Evolutionary conservation across 179 eudicot genomes (phyloP), one percentile per base, ranked within the genome.

Genomic region (Kewa caespitosa): DNA sequence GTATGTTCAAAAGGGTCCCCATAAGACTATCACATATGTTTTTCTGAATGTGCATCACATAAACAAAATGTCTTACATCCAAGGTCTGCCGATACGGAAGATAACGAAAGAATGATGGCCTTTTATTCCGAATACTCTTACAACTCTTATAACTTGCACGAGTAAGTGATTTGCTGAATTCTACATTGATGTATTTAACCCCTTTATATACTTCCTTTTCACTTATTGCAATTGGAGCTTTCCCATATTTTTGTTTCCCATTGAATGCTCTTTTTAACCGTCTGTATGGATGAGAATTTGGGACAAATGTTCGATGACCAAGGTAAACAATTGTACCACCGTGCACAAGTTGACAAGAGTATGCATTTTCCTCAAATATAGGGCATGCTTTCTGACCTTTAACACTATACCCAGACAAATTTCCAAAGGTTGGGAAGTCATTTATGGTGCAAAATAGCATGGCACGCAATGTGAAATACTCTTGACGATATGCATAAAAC

Each of bases 31-130:
- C 66, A 39, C 8, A 13, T 2, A 72, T 17, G 37, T 76, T 76
- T 69, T 76, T 76, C 39, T 67, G 50, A 0, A 76, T 15, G 28
- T 76, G 72, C 52, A 66, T 76, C 12, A 66, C 33, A 67, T 52
- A 50, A 15, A 67, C 22, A 28, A 36, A 34, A 52, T 72, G 75
- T 25, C 66, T 37, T 6, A 52, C 61, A 5, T 57, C 10, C 13
- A 46, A 25, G 48, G 22, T 20, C 10, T 57, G 17, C 36, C 65
- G 57, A 38, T 72, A 72, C 6, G 75, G 42, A 27, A 62, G 12
- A 1, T 62, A 22, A n/a, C n/a, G n/a, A 62, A 62, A 62, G 67
- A 62, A 62, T 31, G 33, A 8, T 17, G 38, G 15, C 22, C 31
- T 31, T 33, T 34, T 62, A 8, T 43, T 43, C 50, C 50, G n/a